A percentile compares a stretch with the other conserved stretches of the same genome.
phyloP scores from a whole-genome alignment of 2,329 filamentous ascomycete genomes.

The Colletotrichum sp. region DNA sequence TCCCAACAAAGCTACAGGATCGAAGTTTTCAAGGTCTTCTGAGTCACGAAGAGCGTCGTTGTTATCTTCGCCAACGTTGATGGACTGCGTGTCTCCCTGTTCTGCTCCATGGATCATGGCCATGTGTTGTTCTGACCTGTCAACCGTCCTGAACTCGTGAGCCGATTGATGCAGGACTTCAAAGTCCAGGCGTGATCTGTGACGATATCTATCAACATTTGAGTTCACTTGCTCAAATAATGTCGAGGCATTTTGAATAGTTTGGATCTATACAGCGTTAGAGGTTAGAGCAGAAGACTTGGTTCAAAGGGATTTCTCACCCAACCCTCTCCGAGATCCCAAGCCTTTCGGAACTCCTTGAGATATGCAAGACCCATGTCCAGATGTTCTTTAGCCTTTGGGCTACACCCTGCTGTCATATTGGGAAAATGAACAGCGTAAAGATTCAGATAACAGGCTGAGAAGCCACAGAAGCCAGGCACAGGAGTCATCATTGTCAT shows the following conservation, averaged over 20 bases:
- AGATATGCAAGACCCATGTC: not conserved
- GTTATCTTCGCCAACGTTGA: not conserved
- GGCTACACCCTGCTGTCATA: not conserved
- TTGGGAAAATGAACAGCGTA: not conserved
- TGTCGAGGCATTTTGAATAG: not conserved
- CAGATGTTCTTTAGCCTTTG: not conserved
- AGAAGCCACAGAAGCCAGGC: not conserved
- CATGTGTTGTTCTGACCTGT: not conserved
- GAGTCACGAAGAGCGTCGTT: not conserved
- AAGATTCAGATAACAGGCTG: not conserved
- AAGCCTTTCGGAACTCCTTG: not conserved
- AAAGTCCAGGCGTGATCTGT: not conserved
- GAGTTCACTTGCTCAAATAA: not conserved
- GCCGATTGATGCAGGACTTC: not conserved
- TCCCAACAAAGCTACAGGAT: not conserved
- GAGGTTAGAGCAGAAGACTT: not conserved
- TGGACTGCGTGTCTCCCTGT: not conserved
- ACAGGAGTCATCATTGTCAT: not conserved
- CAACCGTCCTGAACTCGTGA: not conserved
- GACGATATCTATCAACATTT: not conserved
- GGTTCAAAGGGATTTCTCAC: not conserved
- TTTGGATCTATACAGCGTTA: too few species aligned
- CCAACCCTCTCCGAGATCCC: not conserved
- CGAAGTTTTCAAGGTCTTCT: not conserved
- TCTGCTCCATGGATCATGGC: slow-evolving; percentile 20